Percentiles rank a stretch among this genome's conserved stretches.
These are phyloP conservation scores for Canariomyces notabilis DNA, from an alignment of 2,329 filamentous ascomycete species.

Conservation along the genomic window DNA sequence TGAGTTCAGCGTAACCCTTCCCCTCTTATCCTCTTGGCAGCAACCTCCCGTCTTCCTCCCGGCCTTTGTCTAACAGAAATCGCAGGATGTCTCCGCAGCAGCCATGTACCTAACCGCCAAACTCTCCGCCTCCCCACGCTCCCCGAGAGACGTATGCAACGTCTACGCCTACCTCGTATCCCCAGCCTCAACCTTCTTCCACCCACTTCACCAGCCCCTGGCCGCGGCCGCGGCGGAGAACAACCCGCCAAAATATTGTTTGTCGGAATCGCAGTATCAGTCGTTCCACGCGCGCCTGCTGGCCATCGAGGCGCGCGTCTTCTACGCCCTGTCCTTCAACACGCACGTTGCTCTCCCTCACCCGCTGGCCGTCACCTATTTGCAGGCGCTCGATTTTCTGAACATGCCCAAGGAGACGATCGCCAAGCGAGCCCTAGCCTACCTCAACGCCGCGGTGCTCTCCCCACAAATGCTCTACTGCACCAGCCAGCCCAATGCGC, in stretches of 20 bases:
- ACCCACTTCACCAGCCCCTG: slow-evolving; percentile 40
- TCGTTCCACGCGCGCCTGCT: slow-evolving; percentile 60
- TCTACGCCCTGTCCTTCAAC: slow-evolving; percentile 73
- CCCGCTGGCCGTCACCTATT: slow-evolving; percentile 80
- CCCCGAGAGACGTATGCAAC: slow-evolving; percentile 75
- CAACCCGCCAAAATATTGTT: slow-evolving; percentile 56
- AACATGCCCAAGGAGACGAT: slow-evolving; percentile 44
- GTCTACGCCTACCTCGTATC: slow-evolving; percentile 79
- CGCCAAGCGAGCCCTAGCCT: slow-evolving; percentile 61
- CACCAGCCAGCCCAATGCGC: slow-evolving; percentile 80
- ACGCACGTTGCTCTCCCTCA: slow-evolving; percentile 83
- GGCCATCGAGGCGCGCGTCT: slow-evolving; percentile 69
- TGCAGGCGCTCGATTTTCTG: slow-evolving; percentile 76
- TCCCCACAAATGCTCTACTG: slow-evolving; percentile 86
- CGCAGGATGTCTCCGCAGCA: slow-evolving; percentile 74
- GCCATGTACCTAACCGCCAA: slow-evolving; percentile 78
- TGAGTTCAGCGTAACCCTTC: slow-evolving; percentile 50
- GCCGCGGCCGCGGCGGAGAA: slow-evolving; percentile 25
- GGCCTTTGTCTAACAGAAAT: too few relatives aligned
- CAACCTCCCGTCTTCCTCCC: not conserved
- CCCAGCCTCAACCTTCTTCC: slow-evolving; percentile 50
- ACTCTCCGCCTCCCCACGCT: slow-evolving; percentile 69
- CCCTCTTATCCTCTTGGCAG: not conserved
- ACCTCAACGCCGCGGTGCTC: slow-evolving; percentile 81
- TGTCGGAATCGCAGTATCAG: slow-evolving; percentile 69